phyloP scores from a whole-genome alignment of 2,329 filamentous ascomycete species.

The Sarocladiaceae sp. region DNA sequence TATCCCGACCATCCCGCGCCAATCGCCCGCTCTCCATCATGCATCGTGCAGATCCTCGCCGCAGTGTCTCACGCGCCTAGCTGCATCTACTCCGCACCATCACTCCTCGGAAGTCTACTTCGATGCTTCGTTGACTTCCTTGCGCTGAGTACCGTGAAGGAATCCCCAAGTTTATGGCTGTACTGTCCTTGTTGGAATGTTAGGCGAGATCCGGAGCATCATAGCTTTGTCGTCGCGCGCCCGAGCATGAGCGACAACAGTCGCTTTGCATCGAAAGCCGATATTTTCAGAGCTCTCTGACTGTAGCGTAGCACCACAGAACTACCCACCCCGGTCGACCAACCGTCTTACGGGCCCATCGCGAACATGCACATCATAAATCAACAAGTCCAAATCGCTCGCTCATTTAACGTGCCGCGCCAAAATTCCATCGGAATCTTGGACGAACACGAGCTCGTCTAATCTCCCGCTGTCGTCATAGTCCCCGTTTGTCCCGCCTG shows the following conservation, averaged over 20 bases:
- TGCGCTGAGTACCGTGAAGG: neutral
- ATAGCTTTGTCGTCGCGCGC: no score
- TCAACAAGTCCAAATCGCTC: neutral
- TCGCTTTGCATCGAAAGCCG: no score
- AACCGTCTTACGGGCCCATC: no score
- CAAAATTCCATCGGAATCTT: neutral
- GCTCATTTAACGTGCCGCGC: neutral
- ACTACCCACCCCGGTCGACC: no score
- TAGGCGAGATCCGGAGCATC: no score
- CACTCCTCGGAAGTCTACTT: no score
- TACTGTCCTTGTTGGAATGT: no score
- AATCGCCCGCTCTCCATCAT: neutral
- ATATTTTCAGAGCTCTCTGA: no score
- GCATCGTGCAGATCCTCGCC: neutral
- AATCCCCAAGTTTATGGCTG: no score
- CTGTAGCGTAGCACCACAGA: no score
- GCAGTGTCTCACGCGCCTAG: neutral
- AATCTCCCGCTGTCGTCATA: slow-evolving; percentile 3
- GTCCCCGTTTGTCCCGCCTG: neutral
- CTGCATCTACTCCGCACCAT: no score
- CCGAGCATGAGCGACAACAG: no score
- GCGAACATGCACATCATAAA: neutral
- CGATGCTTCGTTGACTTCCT: neutral
- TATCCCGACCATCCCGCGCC: neutral
- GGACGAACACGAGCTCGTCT: neutral